Base-by-base conservation (phyloP, 306 rosid genomes). In the Cicer pinnatifidum region DNA sequence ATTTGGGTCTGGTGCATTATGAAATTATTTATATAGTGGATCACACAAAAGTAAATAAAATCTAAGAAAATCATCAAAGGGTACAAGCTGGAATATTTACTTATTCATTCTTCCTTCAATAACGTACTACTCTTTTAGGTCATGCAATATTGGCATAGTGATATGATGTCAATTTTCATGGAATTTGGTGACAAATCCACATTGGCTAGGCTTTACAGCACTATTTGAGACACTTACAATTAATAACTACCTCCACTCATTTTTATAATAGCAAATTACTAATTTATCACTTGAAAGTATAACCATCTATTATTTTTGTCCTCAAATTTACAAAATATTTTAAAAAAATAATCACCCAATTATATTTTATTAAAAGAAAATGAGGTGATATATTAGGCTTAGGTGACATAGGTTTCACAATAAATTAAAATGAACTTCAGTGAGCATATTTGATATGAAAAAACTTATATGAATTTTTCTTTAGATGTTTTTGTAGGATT, bases 21-120 rank as follows among this genome's bases (percentile, higher is more conserved):
- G 11, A 83, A 75, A 66, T 28, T 79, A 75, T 54, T 81, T 57
- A 35, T 48, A 64, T 69, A 62, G 87, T 83, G 85, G 79, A 78
- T 77, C 62, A 61, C 43, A 41, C 16, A 23, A 16, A 67, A 11
- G 7, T 5, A 59, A 60, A 73, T 75, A 9, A 6, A 56, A 19
- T 47, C 47, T 6, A 11, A 59, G 39, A 39, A 64, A 61, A 58
- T 8, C 19, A 8, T 35, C 3, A 17, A 19, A 66, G 61, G 40
- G 17, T 59, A 69, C 54, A 33, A 45, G 19, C 5, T 51, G 20
- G 69, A 83, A 78, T 69, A 79, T 84, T 61, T 79, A 72, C 37
- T 57, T 54, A 63, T 37, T 71, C 58, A 72, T 79, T 46, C 79
- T 76, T 11, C 7, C 15, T 50, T 10, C 12, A 6, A 35, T 44